Evolutionary conservation across 2,329 filamentous ascomycete species (phyloP), one percentile per base, ranked within the genome.

Genomic region (Colletotrichum orbiculare): DNA sequence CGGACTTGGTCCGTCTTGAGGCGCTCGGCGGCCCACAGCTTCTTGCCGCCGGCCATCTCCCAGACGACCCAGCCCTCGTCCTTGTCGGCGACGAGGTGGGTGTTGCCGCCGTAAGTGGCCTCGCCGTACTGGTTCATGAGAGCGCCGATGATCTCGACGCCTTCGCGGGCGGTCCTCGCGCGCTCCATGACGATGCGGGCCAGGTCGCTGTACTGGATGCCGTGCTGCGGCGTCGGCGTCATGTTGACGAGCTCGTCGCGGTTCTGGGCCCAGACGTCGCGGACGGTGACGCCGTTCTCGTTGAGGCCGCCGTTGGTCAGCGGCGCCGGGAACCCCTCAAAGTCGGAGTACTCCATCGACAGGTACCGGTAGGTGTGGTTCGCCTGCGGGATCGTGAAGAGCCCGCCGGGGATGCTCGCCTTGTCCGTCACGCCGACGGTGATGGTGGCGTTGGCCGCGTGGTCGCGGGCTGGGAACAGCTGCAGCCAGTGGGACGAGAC

Each of bases 401-500:
- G 68, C 66, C 70, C 65, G 15, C 72, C 70, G 67, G 77, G 77
- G 55, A 79, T 72, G 34, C 71, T 70, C 25, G 79, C 78, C 56
- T 76, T 74, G 57, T 75, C 64, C 6, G 79, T 80, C 7, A 80
- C 78, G n/a, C 79, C 79, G 8, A 81, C 78, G 48, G 73, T 76
- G 54, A 82, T 75, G 0, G 78, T 82, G 1, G 75, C 77, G 54
- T 82, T 81, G 0, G 77, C 46, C 1, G 74, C 68, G 54, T 82
- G 74, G 49, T 82, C 75, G 38, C 69, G 71, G 2, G 78, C 79
- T 0, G 79, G 74, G 50, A 82, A 82, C 38, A 83, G 71, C 60
- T 82, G 77, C 33, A 82, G 77, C 79, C 80, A 82, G 63, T 82
- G 80, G 8, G 76, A 79, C 0, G 80, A 83, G 0, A 82, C 79